Conservation (phyloP, 1,139 yeast genomes). For the Geotrichum aggregatum region DNA sequence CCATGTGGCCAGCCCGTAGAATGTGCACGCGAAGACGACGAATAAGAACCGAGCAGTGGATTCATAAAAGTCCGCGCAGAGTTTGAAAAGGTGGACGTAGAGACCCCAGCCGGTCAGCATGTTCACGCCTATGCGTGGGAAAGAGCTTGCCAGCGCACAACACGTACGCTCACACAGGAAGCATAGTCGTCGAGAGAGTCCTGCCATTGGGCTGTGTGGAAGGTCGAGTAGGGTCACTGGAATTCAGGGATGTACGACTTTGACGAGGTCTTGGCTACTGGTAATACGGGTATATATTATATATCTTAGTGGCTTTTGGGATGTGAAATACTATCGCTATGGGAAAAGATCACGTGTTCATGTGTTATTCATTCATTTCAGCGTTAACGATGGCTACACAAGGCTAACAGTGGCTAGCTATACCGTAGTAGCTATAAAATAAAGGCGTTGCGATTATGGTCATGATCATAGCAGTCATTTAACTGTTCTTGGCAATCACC, state of each 20-base stretch:
- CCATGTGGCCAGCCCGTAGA: constrained; percentile 34
- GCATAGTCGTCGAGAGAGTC: constrained; percentile 7
- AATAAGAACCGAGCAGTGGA: constrained; percentile 22
- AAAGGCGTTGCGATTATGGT: too few species aligned
- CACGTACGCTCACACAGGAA: constrained; percentile 38
- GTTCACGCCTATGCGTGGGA: constrained; percentile 59
- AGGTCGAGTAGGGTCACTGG: too few species aligned
- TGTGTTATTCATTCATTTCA: too few species aligned
- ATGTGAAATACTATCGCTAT: too few species aligned
- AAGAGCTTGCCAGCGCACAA: constrained; percentile 48
- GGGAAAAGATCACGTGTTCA: too few species aligned
- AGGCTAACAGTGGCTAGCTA: too few species aligned
- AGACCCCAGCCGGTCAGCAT: constrained; percentile 56
- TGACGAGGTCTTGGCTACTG: too few species aligned
- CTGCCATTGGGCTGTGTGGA: constrained; percentile 1
- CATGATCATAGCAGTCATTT: background rate
- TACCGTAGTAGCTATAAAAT: too few species aligned
- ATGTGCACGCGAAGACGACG: constrained; percentile 30
- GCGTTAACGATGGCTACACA: too few species aligned
- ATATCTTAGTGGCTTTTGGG: too few species aligned
- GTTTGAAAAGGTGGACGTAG: constrained; percentile 41
- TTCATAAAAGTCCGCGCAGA: constrained; percentile 34
- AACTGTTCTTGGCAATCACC: constrained; percentile 4
- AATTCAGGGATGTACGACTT: too few species aligned
- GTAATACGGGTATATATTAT: too few species aligned